Evolutionary conservation across 2,329 filamentous ascomycete species (phyloP).

Genomic region (Colletotrichum higginsianum): DNA sequence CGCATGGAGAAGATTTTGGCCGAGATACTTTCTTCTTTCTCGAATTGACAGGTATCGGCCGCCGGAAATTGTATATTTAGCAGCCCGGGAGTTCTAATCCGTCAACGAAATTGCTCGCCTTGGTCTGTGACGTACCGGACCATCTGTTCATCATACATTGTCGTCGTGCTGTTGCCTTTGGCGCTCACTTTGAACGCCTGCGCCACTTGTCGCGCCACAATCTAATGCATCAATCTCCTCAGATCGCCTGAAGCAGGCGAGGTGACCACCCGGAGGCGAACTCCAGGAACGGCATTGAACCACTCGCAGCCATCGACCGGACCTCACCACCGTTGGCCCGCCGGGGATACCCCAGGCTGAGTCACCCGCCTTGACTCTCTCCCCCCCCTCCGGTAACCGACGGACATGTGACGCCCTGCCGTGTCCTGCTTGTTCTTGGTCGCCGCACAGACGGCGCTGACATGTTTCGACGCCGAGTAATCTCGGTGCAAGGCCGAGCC

Average conservation of each 20-base stretch:
- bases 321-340: slow-evolving; percentile 24
- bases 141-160: no score
- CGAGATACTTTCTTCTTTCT: slow-evolving; percentile 5
- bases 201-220: no score
- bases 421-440: slow-evolving; percentile 1
- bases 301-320: slow-evolving; percentile 1
- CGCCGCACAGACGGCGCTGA: slow-evolving; percentile 35
- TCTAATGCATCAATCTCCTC: no score
- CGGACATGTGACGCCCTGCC: slow-evolving; percentile 26
- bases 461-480: slow-evolving; percentile 34
- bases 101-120: no score
- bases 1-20: slow-evolving; percentile 25
- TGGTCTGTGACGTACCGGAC: not conserved
- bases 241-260: no score
- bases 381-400: slow-evolving; percentile 8
- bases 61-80: not conserved
- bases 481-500: slow-evolving; percentile 36
- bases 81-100: not conserved
- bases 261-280: not conserved
- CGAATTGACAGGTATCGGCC: slow-evolving; percentile 22
- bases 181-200: no score
- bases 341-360: slow-evolving; percentile 1
- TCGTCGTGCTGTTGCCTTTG: not conserved
- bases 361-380: slow-evolving; percentile 24
- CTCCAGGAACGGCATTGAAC: not conserved